A percentile compares a stretch with the other conserved stretches of the same genome.
Evolutionary conservation across 169 alveolate species (phyloP).

Genomic region (Cryptosporidium meleagridis): DNA sequence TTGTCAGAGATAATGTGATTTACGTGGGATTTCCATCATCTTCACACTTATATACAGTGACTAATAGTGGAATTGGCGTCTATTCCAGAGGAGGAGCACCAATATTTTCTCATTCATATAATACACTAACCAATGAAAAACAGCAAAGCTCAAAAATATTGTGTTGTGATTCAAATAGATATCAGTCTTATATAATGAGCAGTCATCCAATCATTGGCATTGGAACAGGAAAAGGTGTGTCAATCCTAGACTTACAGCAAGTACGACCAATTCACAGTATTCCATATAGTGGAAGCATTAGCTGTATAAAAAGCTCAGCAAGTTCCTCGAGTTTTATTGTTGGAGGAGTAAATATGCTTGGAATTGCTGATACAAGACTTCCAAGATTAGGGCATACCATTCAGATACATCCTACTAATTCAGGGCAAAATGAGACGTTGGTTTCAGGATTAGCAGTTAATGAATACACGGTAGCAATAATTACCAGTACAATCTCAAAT

Average conservation of each 20-base stretch:
- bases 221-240: constrained; percentile 66
- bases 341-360: constrained; percentile 61
- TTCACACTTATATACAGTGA: constrained; percentile 57
- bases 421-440: constrained; percentile 7
- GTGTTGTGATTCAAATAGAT: constrained; percentile 56
- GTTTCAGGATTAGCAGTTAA: constrained; percentile 59
- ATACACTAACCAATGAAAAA: constrained; percentile 9
- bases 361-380: constrained; percentile 53
- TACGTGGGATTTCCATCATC: constrained; percentile 61
- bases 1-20: constrained; percentile 41
- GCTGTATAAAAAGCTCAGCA: constrained; percentile 43
- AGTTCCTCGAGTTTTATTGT: constrained; percentile 36
- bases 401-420: constrained; percentile 17
- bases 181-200: constrained; percentile 30
- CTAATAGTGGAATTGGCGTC: constrained; percentile 60
- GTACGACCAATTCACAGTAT: constrained; percentile 36
- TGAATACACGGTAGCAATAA: constrained; percentile 59
- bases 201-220: constrained; percentile 32
- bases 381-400: constrained; percentile 62
- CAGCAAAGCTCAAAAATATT: background rate
- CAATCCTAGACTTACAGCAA: constrained; percentile 61
- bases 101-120: constrained; percentile 33
- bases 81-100: constrained; percentile 72
- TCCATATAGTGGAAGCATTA: constrained; percentile 56
- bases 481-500: constrained; percentile 36